These are phyloP conservation scores for Sporopachydermia lactativora DNA, from an alignment of 805 yeast species.

Conservation along the genomic window DNA sequence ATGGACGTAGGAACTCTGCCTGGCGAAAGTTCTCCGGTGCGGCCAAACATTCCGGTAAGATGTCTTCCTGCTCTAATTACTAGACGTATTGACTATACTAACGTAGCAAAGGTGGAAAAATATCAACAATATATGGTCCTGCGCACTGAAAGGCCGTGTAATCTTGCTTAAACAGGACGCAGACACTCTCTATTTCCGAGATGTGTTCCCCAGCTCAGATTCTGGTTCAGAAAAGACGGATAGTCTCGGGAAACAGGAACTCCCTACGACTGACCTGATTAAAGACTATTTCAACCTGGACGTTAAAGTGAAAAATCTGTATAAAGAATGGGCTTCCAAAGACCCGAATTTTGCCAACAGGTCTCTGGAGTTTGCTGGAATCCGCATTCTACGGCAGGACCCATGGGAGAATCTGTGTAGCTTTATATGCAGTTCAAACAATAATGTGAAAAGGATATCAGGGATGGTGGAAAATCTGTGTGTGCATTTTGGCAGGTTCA, in stretches of 20 bases:
- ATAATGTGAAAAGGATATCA: constrained; percentile 85
- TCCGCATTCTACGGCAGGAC: constrained; percentile 79
- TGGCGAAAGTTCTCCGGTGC: constrained; percentile 57
- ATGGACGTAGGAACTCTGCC: constrained; percentile 32
- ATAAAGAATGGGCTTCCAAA: constrained; percentile 42
- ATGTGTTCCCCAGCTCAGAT: constrained; percentile 19
- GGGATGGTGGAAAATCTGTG: constrained; percentile 82
- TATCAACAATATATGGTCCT: constrained; percentile 44
- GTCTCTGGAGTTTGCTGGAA: constrained; percentile 39
- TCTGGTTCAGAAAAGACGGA: constrained; percentile 4
- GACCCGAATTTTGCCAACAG: constrained; percentile 35
- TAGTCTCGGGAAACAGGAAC: background rate
- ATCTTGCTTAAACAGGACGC: constrained; percentile 52
- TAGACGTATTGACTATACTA: background rate
- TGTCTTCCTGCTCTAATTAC: background rate
- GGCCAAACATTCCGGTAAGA: constrained; percentile 60
- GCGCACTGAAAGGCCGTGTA: constrained; percentile 43
- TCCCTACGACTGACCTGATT: constrained; percentile 26
- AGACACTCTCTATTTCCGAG: constrained; percentile 34
- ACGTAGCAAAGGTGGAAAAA: constrained; percentile 42
- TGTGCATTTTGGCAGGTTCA: constrained; percentile 46
- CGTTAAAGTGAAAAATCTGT: constrained; percentile 37
- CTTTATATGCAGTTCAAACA: constrained; percentile 91
- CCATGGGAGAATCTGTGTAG: constrained; percentile 94
- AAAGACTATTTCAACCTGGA: constrained; percentile 59